Conservation (phyloP, 1,284 basidiomycete species). For the Cutaneotrichosporon dermatis region DNA sequence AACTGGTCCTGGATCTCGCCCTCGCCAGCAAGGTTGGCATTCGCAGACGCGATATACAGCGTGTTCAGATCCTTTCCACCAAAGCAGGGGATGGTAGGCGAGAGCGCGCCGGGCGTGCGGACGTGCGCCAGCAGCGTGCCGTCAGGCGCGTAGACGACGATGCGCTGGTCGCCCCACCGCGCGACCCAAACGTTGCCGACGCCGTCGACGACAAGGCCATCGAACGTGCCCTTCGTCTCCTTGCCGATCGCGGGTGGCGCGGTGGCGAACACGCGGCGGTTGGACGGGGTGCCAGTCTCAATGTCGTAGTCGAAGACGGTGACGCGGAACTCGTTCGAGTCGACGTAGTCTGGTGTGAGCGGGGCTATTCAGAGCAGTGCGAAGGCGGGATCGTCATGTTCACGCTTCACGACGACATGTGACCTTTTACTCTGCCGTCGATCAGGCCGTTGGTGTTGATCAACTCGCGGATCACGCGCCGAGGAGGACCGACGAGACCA, state of each 20-base stretch:
- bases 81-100: conserved; percentile 44
- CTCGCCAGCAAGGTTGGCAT: conserved; percentile 26
- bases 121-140: conserved; percentile 37
- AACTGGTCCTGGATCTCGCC: conserved; percentile 27
- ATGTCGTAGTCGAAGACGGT: conserved; percentile 37
- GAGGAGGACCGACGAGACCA: no score
- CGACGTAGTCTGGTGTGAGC: conserved; percentile 42
- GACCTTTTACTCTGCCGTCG: no score
- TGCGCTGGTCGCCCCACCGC: conserved; percentile 41
- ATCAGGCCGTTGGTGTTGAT: no score
- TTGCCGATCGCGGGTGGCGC: conserved; percentile 16
- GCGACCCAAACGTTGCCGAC: conserved; percentile 46
- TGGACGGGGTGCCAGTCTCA: conserved; percentile 26
- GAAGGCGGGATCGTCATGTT: neutral
- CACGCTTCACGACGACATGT: neutral
- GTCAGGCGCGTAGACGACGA: conserved; percentile 38
- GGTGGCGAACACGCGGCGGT: conserved; percentile 27
- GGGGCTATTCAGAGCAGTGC: no score
- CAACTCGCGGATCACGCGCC: no score
- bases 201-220: conserved; percentile 45
- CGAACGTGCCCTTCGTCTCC: conserved; percentile 33
- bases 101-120: conserved; percentile 23
- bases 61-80: conserved; percentile 39
- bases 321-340: conserved; percentile 36
- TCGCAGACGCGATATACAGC: conserved; percentile 40